Evolutionary conservation across 106 monocot genomes (phyloP).

Genomic region (Allium fistulosum): DNA sequence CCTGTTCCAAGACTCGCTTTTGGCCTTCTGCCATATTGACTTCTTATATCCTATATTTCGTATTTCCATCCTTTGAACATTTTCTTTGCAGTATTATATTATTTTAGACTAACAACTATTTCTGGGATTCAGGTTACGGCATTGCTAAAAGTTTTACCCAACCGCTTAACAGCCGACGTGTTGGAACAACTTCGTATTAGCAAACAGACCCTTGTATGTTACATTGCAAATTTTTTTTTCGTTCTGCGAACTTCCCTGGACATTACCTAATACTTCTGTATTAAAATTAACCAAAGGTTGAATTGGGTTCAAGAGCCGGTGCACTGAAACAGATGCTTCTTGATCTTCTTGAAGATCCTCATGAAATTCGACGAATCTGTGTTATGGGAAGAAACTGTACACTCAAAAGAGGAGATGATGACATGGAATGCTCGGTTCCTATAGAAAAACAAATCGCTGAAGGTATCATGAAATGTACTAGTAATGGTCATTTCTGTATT

Average conservation of each 20-base stretch:
- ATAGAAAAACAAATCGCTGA: constrained; percentile 82
- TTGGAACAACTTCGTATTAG: constrained; percentile 90
- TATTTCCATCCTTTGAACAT: background rate
- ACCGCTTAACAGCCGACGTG: constrained; percentile 82
- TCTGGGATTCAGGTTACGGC: constrained; percentile 32
- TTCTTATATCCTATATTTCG: background rate
- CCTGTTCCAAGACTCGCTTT: background rate
- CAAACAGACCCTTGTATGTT: constrained; percentile 78
- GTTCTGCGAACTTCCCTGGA: too few relatives aligned
- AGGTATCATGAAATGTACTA: constrained; percentile 23
- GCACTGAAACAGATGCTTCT: constrained; percentile 97
- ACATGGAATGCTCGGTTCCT: constrained; percentile 53
- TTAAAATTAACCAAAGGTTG: constrained; percentile 44
- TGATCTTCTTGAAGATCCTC: constrained; percentile 87
- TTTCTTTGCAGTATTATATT: too few relatives aligned
- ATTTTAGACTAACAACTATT: background rate
- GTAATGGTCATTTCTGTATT: background rate
- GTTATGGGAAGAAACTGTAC: constrained; percentile 83
- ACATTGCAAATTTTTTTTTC: too few relatives aligned
- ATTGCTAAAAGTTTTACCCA: constrained; percentile 89
- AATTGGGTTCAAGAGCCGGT: constrained; percentile 88
- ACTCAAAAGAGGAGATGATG: constrained; percentile 39
- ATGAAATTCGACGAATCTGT: constrained; percentile 94
- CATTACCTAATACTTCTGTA: background rate
- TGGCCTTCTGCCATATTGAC: background rate